Evolutionary conservation across 345 rosid genomes (phyloP), one percentile per base, ranked within the genome.

Genomic region (Populus ilicifolia): DNA sequence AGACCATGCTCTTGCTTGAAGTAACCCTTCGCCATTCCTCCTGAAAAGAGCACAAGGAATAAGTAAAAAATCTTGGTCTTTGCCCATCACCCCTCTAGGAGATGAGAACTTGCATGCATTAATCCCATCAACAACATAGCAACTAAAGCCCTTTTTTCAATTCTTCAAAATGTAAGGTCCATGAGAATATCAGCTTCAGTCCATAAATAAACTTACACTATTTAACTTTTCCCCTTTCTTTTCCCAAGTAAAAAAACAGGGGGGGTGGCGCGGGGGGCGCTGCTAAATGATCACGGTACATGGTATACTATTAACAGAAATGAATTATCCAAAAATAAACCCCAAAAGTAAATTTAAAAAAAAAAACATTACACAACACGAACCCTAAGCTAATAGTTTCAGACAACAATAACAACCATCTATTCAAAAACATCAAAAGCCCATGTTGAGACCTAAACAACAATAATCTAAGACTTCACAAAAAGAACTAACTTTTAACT

Each of bases 1-100:
- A 92, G 88, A 81, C 89, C 97, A 81, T 92, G 97, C 88, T 94
- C 98, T 83, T 91, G 96, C 90, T 92, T 94, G 90, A 94, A 92
- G 86, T 89, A 86, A 80, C 94, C 88, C 86, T 87, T 91, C 29
- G 93, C 88, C 98, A 94, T 94, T 81, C 52, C 77, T 79, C 80
- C 89, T 85, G 83, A 65, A 75, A 70, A 36, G 61, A 73, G 9
- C 13, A 80, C 46, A 59, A 76, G 70, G 80, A 68, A 33, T 21
- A 74, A 66, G 56, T 18, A 63, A 77, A 46, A 20, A 17, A 14
- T 21, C 44, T 46, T 17, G 18, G 4, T 61, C 2, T n/a, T 72
- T 61, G 23, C 61, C 25, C 21, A 7, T 21, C 21, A 2, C n/a
- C 9, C 61, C 20, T 41, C 36, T 35, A 13, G 14, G 21, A 21